Evolutionary conservation across 73 alveolate species (phyloP), one percentile per base, ranked within the genome.

Genomic region (Tetrahymena borealis): DNA sequence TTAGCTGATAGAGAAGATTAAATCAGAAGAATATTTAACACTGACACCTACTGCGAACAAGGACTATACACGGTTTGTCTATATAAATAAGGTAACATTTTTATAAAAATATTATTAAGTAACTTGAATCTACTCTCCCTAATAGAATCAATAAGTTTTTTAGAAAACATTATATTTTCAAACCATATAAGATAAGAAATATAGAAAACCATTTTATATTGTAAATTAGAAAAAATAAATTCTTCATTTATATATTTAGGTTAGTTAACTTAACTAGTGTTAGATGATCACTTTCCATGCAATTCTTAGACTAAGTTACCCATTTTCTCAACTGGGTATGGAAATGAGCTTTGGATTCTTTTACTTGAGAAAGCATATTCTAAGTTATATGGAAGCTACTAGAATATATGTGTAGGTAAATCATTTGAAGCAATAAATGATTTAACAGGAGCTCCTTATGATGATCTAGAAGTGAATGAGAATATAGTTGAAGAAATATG

Each of bases 281-380:
- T 98, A 36, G 99, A 98, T 96, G 99, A 98, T 96, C 96, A 94
- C 91, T 97, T 98, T 91, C 99, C 99, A 37, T 98, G 99, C 94
- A 96, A 96, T 93, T 99, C 99, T 20, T 95, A 95, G 91, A 98
- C 99, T 9, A 97, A n/a, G n/a, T n/a, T 98, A 1, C 99, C 99
- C 16, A 93, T 97, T 31, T 97, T 96, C 78, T 94, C 98, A 5
- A 38, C 96, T 43, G 95, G 97, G 38, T 97, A 96, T 95, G 97
- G 96, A 15, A 98, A 98, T 93, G 99, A 98, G 91, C 94, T 98
- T 37, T 98, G 99, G 99, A 98, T 98, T 18, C 96, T 98, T 91
- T 94, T 98, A n/a, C 91, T 98, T 13, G 99, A 98, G 92, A 98
- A 98, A 94, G 99, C 99, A 16, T 98, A 98, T 96, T 99, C 99